Evolutionary conservation across 345 rosid species (phyloP).

Genomic region (Heritiera littoralis): DNA sequence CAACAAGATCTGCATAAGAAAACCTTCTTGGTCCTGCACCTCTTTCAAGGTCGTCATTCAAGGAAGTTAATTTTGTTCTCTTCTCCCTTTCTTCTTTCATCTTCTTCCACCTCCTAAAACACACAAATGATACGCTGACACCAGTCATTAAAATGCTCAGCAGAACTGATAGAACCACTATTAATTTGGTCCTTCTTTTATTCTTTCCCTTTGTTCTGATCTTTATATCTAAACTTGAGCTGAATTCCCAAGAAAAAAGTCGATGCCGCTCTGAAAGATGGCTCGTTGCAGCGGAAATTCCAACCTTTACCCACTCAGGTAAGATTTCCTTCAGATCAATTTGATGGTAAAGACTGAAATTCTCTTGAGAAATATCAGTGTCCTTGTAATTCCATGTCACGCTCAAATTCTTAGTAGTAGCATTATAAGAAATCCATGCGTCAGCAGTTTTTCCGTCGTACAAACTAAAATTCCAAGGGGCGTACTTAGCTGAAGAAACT

Average conservation of each 20-base stretch:
- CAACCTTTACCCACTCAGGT: conserved; percentile 37
- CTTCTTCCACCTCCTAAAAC: conserved; percentile 20
- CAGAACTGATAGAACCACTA: conserved; percentile 25
- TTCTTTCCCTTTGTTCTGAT: background rate
- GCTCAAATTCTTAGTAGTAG: conserved; percentile 29
- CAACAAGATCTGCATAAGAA: no score
- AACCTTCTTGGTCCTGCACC: no score
- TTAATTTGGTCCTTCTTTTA: background rate
- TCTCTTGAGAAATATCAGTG: conserved; percentile 12
- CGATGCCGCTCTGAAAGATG: background rate
- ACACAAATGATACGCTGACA: background rate
- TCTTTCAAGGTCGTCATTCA: conserved; percentile 30
- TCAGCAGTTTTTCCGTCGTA: conserved; percentile 39
- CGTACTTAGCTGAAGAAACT: conserved; percentile 25
- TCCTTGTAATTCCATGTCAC: conserved; percentile 35
- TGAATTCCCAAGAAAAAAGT: conserved; percentile 43
- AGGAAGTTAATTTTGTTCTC: conserved; percentile 22
- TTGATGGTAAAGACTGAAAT: conserved; percentile 28
- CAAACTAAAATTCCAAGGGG: conserved; percentile 42
- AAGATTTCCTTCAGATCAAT: conserved; percentile 33
- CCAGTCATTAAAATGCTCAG: conserved; percentile 14
- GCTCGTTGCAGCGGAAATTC: conserved; percentile 42
- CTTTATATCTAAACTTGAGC: conserved; percentile 28
- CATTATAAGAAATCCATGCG: conserved; percentile 37
- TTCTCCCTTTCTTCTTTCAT: conserved; percentile 13